Conservation (phyloP, 371 early-diverging fungal species). For the Nematocida parisii region DNA sequence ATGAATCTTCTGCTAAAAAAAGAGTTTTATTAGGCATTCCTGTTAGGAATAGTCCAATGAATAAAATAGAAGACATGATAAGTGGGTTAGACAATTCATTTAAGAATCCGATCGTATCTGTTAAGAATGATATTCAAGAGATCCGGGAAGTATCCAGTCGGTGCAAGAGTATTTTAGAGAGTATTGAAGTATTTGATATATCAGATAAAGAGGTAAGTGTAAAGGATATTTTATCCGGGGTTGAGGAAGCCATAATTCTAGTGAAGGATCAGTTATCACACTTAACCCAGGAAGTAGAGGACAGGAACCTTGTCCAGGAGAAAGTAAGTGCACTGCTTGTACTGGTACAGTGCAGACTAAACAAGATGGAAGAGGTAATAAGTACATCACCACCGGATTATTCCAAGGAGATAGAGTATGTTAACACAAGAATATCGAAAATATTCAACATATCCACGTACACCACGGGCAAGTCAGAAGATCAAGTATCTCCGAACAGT, state of each 20-base stretch:
- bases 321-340: not conserved
- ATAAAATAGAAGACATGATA: not conserved
- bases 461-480: not conserved
- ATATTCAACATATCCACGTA: slow-evolving; percentile 19
- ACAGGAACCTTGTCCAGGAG: not conserved
- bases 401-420: slow-evolving; percentile 2
- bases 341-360: not conserved
- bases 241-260: slow-evolving; percentile 31
- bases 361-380: not conserved
- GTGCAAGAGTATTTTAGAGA: not conserved
- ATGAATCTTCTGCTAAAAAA: not conserved
- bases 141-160: not conserved
- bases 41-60: not conserved
- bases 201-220: not conserved
- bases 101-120: not conserved
- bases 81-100: not conserved
- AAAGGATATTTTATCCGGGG: not conserved
- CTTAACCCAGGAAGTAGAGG: not conserved
- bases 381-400: not conserved
- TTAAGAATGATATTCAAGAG: not conserved
- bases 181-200: not conserved
- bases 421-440: slow-evolving; percentile 23
- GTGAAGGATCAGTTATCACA: slow-evolving; percentile 19
- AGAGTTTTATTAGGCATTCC: not conserved
- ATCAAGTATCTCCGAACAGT: not conserved